Percentiles rank a stretch among this genome's conserved stretches.
Evolutionary conservation across 805 yeast genomes (phyloP).

Genomic region (Kodamaea lidongshanica): DNA sequence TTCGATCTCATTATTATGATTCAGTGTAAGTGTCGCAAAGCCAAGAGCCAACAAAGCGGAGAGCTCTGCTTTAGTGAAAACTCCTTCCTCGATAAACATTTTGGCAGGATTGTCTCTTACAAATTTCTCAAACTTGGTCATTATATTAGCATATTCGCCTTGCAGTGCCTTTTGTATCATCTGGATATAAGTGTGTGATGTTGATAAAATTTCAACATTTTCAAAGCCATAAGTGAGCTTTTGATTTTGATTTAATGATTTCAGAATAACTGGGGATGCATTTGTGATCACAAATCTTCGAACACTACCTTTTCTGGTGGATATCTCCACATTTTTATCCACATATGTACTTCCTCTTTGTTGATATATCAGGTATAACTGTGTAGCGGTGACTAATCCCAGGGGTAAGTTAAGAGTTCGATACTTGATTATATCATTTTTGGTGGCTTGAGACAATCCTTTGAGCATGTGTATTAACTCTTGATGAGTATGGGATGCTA

Average conservation of each 20-base stretch:
- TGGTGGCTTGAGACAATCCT: slow-evolving; percentile 28
- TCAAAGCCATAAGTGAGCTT: slow-evolving; percentile 39
- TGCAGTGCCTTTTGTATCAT: slow-evolving; percentile 13
- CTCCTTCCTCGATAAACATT: slow-evolving; percentile 20
- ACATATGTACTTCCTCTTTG: slow-evolving; percentile 44
- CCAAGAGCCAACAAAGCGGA: slow-evolving; percentile 35
- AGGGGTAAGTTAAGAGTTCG: slow-evolving; percentile 30
- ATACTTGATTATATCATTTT: slow-evolving; percentile 33
- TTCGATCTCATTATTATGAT: slow-evolving; percentile 39
- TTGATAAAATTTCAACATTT: slow-evolving; percentile 33
- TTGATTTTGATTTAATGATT: slow-evolving; percentile 28
- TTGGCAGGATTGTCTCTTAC: slow-evolving; percentile 22
- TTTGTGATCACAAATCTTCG: slow-evolving; percentile 37
- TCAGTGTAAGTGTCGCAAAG: slow-evolving; percentile 39
- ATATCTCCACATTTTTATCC: slow-evolving; percentile 38
- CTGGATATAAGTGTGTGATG: slow-evolving; percentile 17
- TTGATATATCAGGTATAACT: slow-evolving; percentile 44
- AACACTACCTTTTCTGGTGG: slow-evolving; percentile 31
- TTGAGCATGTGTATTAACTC: slow-evolving; percentile 28
- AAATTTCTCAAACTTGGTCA: slow-evolving; percentile 19
- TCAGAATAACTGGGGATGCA: slow-evolving; percentile 40
- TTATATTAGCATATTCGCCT: slow-evolving; percentile 1
- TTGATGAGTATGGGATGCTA: slow-evolving; percentile 12
- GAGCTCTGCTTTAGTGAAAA: slow-evolving; percentile 22
- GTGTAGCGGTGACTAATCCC: slow-evolving; percentile 38